Conservation (phyloP, 2,329 filamentous ascomycete species). For the Rutstroemia sp. region DNA sequence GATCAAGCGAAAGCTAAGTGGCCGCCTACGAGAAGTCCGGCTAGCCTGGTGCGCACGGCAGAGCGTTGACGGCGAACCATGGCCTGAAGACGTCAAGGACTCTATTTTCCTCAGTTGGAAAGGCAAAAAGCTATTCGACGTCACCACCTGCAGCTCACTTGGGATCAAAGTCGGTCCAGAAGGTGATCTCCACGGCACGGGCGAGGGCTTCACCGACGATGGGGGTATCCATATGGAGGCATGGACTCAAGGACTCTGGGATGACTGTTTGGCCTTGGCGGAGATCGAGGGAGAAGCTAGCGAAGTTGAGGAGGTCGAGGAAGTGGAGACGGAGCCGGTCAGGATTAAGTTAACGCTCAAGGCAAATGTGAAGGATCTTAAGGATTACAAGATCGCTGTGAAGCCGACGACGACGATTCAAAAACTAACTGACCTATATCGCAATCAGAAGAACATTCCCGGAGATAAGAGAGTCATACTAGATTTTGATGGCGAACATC, state of each 20-base stretch:
- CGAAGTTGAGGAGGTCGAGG: constrained; percentile 14
- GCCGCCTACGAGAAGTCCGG: constrained; percentile 59
- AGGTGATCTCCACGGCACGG: constrained; percentile 22
- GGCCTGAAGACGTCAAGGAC: constrained; percentile 37
- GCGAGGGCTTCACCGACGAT: constrained; percentile 39
- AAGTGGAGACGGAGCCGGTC: constrained; percentile 17
- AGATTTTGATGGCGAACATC: constrained; percentile 66
- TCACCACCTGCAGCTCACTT: constrained; percentile 64
- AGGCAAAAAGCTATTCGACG: constrained; percentile 62
- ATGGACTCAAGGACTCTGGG: constrained; percentile 61
- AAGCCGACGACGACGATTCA: constrained; percentile 50
- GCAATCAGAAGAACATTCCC: constrained; percentile 43
- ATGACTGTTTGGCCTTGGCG: constrained; percentile 24
- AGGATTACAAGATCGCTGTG: constrained; percentile 44
- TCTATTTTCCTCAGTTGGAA: constrained; percentile 75
- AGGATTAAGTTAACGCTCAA: constrained; percentile 47
- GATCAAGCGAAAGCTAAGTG: constrained; percentile 59
- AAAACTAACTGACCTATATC: constrained; percentile 56
- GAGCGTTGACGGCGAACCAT: constrained; percentile 34
- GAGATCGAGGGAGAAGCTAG: constrained; percentile 13
- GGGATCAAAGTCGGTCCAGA: constrained; percentile 45
- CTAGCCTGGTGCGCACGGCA: constrained; percentile 63
- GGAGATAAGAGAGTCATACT: constrained; percentile 50
- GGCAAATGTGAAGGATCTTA: constrained; percentile 37
- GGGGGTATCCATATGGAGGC: constrained; percentile 67